These are phyloP conservation scores for Talaromyces sp. DNA, from an alignment of 2,329 filamentous ascomycete species.

Conservation along the genomic window DNA sequence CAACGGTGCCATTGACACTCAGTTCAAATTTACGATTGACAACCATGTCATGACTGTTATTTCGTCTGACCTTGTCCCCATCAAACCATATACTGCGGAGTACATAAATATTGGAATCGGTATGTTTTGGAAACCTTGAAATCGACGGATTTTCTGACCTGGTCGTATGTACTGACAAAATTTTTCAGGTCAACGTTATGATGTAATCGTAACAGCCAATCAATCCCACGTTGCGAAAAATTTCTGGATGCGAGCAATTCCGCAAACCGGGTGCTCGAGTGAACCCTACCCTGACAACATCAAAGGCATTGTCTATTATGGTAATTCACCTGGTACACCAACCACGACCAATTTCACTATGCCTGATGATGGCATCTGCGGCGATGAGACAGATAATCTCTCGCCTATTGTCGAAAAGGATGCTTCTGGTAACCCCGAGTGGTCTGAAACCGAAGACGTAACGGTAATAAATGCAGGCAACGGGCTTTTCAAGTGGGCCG, in stretches of 20 bases:
- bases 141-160: not conserved
- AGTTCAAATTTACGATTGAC: conserved; percentile 37
- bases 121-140: conserved; percentile 4
- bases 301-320: conserved; percentile 46
- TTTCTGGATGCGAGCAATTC: conserved; percentile 43
- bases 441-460: not conserved
- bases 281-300: conserved; percentile 42
- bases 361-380: not conserved
- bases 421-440: not conserved
- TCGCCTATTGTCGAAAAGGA: not conserved
- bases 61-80: conserved; percentile 49
- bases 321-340: conserved; percentile 12
- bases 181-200: conserved; percentile 33
- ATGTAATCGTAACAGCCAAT: conserved; percentile 29
- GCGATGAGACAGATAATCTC: not conserved
- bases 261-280: conserved; percentile 37
- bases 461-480: conserved; percentile 22
- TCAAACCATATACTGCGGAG: conserved; percentile 48
- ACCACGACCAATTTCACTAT: conserved; percentile 14
- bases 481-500: conserved; percentile 13
- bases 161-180: not conserved
- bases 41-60: conserved; percentile 54
- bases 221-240: conserved; percentile 16
- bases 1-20: conserved; percentile 29
- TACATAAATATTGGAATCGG: conserved; percentile 39